phyloP scores from a whole-genome alignment of 2,329 filamentous ascomycete genomes.

The Fusarium multiceps region DNA sequence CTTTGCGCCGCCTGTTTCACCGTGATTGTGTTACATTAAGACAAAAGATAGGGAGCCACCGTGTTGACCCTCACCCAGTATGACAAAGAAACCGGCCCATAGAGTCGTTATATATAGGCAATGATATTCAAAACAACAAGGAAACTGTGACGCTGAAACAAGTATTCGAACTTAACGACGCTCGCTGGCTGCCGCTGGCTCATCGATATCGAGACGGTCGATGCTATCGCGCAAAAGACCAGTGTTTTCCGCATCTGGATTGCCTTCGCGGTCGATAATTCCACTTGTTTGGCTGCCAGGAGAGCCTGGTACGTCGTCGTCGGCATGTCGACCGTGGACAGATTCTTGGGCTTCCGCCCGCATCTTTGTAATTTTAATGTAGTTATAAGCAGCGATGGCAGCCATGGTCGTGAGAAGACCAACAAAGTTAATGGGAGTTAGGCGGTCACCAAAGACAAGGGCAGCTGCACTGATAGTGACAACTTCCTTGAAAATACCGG shows the following conservation, averaged over 20 bases:
- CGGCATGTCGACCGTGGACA: conserved; percentile 57
- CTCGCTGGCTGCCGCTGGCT: conserved; percentile 37
- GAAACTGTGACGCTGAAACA: conserved; percentile 23
- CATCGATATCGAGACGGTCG: conserved; percentile 52
- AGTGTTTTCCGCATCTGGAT: conserved; percentile 58
- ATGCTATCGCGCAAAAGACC: conserved; percentile 58
- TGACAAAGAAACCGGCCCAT: conserved; percentile 24
- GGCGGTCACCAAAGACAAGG: conserved; percentile 85
- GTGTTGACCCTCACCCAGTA: conserved; percentile 17
- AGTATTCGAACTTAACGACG: conserved; percentile 30
- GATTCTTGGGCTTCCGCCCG: conserved; percentile 74
- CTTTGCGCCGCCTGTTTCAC: conserved; percentile 13
- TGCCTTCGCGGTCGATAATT: conserved; percentile 57
- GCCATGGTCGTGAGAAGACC: conserved; percentile 89
- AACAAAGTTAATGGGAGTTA: conserved; percentile 87
- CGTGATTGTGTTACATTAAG: conserved; percentile 35
- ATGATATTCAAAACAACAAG: conserved; percentile 28
- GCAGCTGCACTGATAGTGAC: conserved; percentile 92
- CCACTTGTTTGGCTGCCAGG: conserved; percentile 54
- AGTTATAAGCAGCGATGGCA: conserved; percentile 92
- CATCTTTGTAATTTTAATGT: conserved; percentile 93
- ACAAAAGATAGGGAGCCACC: conserved; percentile 26
- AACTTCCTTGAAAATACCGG: conserved; percentile 98
- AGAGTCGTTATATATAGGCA: conserved; percentile 29
- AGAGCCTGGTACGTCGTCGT: conserved; percentile 43